Base-by-base conservation (phyloP, 306 rosid species). In the Cicer cuneatum region DNA sequence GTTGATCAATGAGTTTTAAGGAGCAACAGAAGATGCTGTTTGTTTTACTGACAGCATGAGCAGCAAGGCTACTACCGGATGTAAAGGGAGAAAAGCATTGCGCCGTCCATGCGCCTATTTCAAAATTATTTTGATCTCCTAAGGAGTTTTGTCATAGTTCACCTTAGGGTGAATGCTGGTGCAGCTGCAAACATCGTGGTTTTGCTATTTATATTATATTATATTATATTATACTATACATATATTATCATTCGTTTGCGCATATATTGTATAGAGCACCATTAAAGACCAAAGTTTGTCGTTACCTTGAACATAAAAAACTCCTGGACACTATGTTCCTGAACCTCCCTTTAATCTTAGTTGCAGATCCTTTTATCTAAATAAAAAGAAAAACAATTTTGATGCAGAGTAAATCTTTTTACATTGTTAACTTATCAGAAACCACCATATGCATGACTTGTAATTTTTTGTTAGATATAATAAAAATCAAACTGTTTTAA, bases 101-200 rank as follows among this genome's bases (percentile, higher is more conserved):
- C 70, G 16, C 24, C n/a, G 70, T 35, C 24, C n/a, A 73, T 66
- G 71, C 40, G 49, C 19, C 63, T 66, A 66, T 58, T 49, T 11
- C 48, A 5, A 38, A 54, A 46, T 59, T 70, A 49, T 73, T 43
- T 84, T 19, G 73, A 69, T 78, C 82, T 71, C 81, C 83, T 8
- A 76, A 77, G 89, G 78, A 80, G 60, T 58, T 18, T 76, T 53
- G 45, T 83, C 48, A 46, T 72, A 73, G 80, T 69, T 64, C 21
- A 71, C 74, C 51, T 46, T 41, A 69, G 40, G 62, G 64, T 48
- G 56, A 69, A 63, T 78, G 57, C 11, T 42, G 18, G 72, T 41
- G n/a, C 16, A 18, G 69, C 43, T 21, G 16, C 24, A 74, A 60
- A 73, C 16, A 51, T 72, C 5, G 12, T 14, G 14, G 11, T 69